phyloP scores from a whole-genome alignment of 2,329 filamentous ascomycete genomes.

The Colletotrichum aenigma region DNA sequence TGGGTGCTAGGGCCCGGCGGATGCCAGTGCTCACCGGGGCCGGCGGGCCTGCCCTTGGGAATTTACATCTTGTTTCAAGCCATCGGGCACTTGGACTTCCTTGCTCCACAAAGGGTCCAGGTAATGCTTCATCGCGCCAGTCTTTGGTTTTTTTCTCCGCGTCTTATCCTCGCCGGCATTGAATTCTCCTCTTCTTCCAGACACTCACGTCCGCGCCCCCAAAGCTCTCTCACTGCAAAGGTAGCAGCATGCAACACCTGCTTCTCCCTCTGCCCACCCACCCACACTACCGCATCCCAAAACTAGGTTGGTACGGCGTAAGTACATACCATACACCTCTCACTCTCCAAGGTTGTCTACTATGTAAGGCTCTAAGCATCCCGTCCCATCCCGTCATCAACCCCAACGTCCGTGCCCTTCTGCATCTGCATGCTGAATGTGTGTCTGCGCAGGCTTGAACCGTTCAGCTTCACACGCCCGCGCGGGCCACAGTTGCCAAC shows the following conservation, averaged over 20 bases:
- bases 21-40: background rate
- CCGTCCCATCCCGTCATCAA: background rate
- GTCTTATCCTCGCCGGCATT: background rate
- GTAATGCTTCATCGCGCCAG: slow-evolving; percentile 4
- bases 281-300: background rate
- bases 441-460: background rate
- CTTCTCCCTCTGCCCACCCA: background rate
- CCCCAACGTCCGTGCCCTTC: background rate
- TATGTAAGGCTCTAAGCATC: background rate
- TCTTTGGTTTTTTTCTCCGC: background rate
- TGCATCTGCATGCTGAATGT: background rate
- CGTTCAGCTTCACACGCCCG: background rate
- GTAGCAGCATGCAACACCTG: background rate
- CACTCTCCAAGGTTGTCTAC: background rate
- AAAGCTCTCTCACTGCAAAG: background rate
- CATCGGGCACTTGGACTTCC: background rate
- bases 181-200: background rate
- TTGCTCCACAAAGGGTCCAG: slow-evolving; percentile 6
- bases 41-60: background rate
- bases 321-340: background rate
- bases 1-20: background rate
- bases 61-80: slow-evolving; percentile 15
- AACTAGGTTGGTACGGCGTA: background rate
- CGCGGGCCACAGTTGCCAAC: background rate
- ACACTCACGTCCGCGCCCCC: background rate